Base-by-base conservation (phyloP, 192 early-diverging fungal species). In the Backusella tuberculispora region DNA sequence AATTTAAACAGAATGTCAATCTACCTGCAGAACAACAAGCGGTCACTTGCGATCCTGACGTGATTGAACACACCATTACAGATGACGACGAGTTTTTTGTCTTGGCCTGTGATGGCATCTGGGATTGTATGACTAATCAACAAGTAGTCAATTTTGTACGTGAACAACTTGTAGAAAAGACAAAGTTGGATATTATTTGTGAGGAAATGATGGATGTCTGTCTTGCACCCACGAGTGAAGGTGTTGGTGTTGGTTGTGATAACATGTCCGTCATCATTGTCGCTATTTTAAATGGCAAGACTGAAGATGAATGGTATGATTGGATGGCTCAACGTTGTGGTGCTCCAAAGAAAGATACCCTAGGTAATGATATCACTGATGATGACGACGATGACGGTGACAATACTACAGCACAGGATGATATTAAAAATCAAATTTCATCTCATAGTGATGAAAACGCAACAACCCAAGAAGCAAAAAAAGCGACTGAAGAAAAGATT, bases 201-300 rank as follows among this genome's bases (percentile, higher is more conserved):
- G 97, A 99, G 82, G 83, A 87, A 34, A 86, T 98, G 64, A 98
- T 98, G 95, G 93, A 97, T 72, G 80, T 85, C 67, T 98, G 98
- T 75, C 86, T 99, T 72, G 96, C 97, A n/a, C 81, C 88, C 19
- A 95, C 96, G 74, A 90, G 88, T 76, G 96, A 96, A 34, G 83
- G 95, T 70, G 94, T 92, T 53, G 93, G 95, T 24, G 89, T 99
- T 60, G 98, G 98, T 21, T 99, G 97, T 84, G 98, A 99, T 85
- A 99, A 99, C 85, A 99, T 99, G 98, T 98, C 98, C 1, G 91
- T 99, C 17, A 84, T 98, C 38, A 94, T 99, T 47, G 90, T 96
- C 12, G 98, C 86, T 5, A 81, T 98, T 56, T 86, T 98, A 73
- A 87, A 93, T 66, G 95, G 94, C 50, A 89, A 85, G 74, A 88